Evolutionary conservation across 495 filamentous ascomycete genomes (phyloP), one percentile per base, ranked within the genome.

Genomic region (Penicillium robsamsonii): DNA sequence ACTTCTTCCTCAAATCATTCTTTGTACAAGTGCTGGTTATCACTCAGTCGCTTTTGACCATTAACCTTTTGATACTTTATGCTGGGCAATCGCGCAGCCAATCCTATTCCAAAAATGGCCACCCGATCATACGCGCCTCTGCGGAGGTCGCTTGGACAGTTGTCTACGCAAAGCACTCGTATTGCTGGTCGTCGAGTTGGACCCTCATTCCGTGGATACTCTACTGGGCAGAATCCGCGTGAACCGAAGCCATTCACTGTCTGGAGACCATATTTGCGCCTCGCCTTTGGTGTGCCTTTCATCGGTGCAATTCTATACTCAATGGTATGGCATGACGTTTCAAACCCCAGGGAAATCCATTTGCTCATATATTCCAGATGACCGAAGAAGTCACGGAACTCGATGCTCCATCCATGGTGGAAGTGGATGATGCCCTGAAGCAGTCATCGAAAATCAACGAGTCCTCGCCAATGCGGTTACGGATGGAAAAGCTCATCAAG

Each of bases 401-500:
- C 50, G 81, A 85, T 42, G 56, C 70, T n/a, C 79, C 84, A 29
- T 78, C 89, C 50, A 91, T 79, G 41, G 75, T 69, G 22, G 76
- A 79, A 52, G 61, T 79, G 45, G 76, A 79, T 53, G 72, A 74
- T 31, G 66, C 73, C 9, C 55, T 78, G 49, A 79, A 79, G 48
- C 61, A 71, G 55, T 70, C 75, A 50, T 68, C 72, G 30, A 56
- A 60, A 40, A 73, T 79, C 61, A 74, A 57, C 52, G 80, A 86
- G 38, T 74, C 79, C 60, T 96, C 91, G 9, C 92, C 95, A 0
- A 99, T 99, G 95, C 93, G 95, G 44, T 79, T 97, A 41, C 90
- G 92, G 38, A 97, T 97, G 94, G 95, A 97, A 72, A 81, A 87
- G 55, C 88, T 97, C 69, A 92, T 97, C 70, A 94, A 94, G 69